Conservation (phyloP, 352 stramenopile genomes). For the Pythium folliculosum region DNA sequence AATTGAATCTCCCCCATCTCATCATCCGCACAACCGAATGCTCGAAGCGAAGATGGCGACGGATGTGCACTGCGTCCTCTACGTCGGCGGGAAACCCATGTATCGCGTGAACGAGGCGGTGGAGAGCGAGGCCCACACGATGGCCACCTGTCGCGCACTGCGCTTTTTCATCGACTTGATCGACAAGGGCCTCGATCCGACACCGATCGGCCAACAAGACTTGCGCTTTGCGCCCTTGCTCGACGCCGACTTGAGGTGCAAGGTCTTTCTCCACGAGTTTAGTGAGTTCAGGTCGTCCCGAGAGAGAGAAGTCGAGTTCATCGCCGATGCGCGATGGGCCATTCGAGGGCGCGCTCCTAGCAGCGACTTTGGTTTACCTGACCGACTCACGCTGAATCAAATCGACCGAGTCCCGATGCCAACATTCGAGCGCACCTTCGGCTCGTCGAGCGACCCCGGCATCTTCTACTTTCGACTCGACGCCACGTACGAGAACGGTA, state of each 20-base stretch:
- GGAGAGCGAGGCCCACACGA: conserved; percentile 46
- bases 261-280: conserved; percentile 53
- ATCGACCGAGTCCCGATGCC: conserved; percentile 42
- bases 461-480: conserved; percentile 65
- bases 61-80: conserved; percentile 28
- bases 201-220: conserved; percentile 38
- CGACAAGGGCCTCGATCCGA: conserved; percentile 59
- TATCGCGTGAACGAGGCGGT: conserved; percentile 53
- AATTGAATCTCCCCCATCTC: conserved; percentile 2
- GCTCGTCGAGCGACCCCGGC: conserved; percentile 42
- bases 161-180: conserved; percentile 79
- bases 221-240: conserved; percentile 17
- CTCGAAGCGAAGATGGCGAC: conserved; percentile 21
- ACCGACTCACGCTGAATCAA: conserved; percentile 44
- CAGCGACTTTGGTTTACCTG: conserved; percentile 29
- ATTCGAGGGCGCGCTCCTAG: conserved; percentile 35
- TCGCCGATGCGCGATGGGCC: conserved; percentile 57
- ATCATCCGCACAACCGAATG: conserved; percentile 7
- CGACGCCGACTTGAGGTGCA: conserved; percentile 49
- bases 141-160: conserved; percentile 52
- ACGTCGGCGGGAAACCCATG: conserved; percentile 45
- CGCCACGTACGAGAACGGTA: conserved; percentile 68
- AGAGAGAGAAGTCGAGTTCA: conserved; percentile 46
- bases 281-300: conserved; percentile 28
- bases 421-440: conserved; percentile 43